Evolutionary conservation across 2,329 filamentous ascomycete genomes (phyloP).

Genomic region (Graphilbum fragrans): DNA sequence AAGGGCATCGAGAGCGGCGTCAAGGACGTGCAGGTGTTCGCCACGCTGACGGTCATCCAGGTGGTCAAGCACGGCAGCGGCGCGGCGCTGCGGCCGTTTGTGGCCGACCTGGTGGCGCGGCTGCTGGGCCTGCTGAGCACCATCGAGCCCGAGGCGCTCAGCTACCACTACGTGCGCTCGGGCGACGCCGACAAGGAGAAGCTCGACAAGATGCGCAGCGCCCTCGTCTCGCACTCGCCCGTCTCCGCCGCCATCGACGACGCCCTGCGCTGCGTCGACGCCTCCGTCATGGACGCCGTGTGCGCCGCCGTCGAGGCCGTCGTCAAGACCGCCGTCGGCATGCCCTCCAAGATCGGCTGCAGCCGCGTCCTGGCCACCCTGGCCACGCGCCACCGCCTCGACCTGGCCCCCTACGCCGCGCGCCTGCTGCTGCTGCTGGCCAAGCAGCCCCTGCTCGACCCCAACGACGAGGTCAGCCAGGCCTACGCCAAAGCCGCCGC

Average conservation of each 20-base stretch:
- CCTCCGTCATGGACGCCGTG: constrained; percentile 61
- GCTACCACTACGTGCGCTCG: constrained; percentile 85
- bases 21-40: constrained; percentile 75
- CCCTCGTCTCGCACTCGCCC: constrained; percentile 71
- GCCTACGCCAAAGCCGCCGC: constrained; percentile 80
- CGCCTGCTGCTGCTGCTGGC: constrained; percentile 66
- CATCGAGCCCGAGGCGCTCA: constrained; percentile 78
- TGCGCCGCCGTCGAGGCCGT: constrained; percentile 61
- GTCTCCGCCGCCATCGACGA: constrained; percentile 88
- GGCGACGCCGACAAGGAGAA: constrained; percentile 78
- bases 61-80: constrained; percentile 82
- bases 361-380: constrained; percentile 75
- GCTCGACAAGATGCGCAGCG: constrained; percentile 77
- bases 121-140: constrained; percentile 75
- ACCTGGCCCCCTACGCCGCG: constrained; percentile 65
- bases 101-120: constrained; percentile 69
- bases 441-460: constrained; percentile 66
- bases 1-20: constrained; percentile 83
- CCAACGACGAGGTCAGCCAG: constrained; percentile 85
- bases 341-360: constrained; percentile 90
- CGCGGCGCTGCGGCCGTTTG: constrained; percentile 65
- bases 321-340: constrained; percentile 76
- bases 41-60: constrained; percentile 71
- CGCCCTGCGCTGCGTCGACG: constrained; percentile 74
- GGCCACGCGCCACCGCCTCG: constrained; percentile 62